Base-by-base conservation (phyloP, 2,329 filamentous ascomycete species). In the Verruconis gallopava region DNA sequence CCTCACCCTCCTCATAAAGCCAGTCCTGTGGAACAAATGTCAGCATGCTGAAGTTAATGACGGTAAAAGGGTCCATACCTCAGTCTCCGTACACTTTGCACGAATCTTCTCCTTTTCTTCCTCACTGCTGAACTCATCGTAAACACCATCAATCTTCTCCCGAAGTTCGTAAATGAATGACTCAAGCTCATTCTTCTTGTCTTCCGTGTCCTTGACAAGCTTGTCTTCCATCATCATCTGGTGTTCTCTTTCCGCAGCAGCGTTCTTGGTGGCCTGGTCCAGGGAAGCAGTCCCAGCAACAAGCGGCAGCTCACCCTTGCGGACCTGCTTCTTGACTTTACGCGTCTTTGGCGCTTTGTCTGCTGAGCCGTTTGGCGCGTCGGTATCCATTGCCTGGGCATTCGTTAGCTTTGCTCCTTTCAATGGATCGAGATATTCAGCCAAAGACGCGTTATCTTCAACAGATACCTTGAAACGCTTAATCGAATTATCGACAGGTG, bases 161-260 rank as follows among this genome's bases (percentile, higher is more conserved):
- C 89, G 83, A 59, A 94, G 75, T 56, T 96, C 88, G 67, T 98
- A 98, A 66, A 96, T 95, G 67, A 81, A 93, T 18, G 85, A 79
- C 73, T 98, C 91, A 42, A 98, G 83, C 68, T 96, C 89, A 71
- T 98, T 98, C 85, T 96, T 98, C 78, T 93, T 93, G 71, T 96
- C 86, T 61, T 96, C 91, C 28, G 91, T 98, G 63, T 96, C 91
- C 53, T 84, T 85, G 44, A 98, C 88, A 45, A 96, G 80, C 75
- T 96, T 98, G 69, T 98, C 91, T 65, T 95, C 86, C 77, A 93
- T 89, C 53, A 86, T 77, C 91, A 98, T 96, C 53, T 78, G 61
- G 51, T 79, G 73, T 68, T 98, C 91, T 62, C 80, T 79, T 73
- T 98, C 91, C 39, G 72, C 65, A 50, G 79, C 69, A n/a, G 69